Percentiles rank a stretch among this genome's conserved stretches.
Evolutionary conservation across 805 yeast species (phyloP).

Genomic region (Tanozyma kutaoensis): DNA sequence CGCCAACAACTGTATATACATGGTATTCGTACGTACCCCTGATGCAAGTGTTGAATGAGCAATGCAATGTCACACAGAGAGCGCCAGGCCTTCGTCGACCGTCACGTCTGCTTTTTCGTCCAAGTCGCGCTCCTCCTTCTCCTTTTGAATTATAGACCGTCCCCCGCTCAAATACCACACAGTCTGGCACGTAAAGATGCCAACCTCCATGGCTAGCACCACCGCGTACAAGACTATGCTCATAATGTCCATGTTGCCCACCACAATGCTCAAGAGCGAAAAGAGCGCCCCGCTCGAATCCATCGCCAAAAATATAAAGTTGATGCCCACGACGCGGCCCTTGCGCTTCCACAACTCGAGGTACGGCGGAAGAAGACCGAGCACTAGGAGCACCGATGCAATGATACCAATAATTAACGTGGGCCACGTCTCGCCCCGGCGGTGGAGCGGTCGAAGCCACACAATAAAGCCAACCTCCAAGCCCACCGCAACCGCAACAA

Average conservation of each 20-base stretch:
- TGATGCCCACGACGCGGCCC: constrained; percentile 83
- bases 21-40: too few species aligned
- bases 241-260: constrained; percentile 60
- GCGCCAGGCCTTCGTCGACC: too few species aligned
- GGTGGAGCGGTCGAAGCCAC: constrained; percentile 43
- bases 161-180: not conserved
- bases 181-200: constrained; percentile 55
- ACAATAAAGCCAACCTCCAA: constrained; percentile 59
- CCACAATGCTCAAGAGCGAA: constrained; percentile 40
- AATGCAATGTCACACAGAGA: too few species aligned
- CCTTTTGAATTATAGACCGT: constrained; percentile 3
- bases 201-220: constrained; percentile 64
- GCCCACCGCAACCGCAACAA: constrained; percentile 34
- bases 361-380: constrained; percentile 83
- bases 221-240: constrained; percentile 66
- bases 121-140: too few species aligned
- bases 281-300: constrained; percentile 75
- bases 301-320: constrained; percentile 61
- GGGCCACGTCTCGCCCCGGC: constrained; percentile 57
- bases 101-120: too few species aligned
- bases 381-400: constrained; percentile 62
- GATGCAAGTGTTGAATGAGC: too few species aligned
- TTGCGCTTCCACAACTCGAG: constrained; percentile 66
- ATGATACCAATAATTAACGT: constrained; percentile 64
- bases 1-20: too few species aligned